Evolutionary conservation across 208 protist genomes (phyloP), one percentile per base, ranked within the genome.

Genomic region (Trypanosoma avium): DNA sequence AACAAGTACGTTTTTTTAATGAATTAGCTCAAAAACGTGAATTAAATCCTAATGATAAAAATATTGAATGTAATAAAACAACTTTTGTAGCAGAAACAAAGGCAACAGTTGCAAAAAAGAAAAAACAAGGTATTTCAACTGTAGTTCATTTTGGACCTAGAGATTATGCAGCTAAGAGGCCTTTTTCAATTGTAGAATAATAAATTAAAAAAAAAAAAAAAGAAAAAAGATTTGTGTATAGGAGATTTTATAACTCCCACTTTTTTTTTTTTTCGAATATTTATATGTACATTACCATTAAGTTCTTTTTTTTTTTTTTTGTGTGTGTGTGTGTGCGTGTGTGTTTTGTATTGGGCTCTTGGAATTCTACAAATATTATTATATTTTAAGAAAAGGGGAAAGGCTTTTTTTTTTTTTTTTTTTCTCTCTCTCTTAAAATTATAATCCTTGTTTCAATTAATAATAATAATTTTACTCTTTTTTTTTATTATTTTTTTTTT

Each of bases 1-100:
- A 78, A 50, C 86, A 96, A 59, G 79, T 92, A 19, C 81, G 72
- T 22, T 90, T 88, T 48, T 87, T 96, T 55, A 79, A 90, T 32
- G 68, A 92, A 19, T 43, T 73, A 45, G 61, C 58, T 1, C 24
- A 69, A 27, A 27, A 67, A 40, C 67, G 67, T 21, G 27, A 10
- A 29, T 6, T 19, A 4, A 22, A 54, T 40, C 15, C 22, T 21
- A 24, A 24, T 5, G 29, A 21, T 4, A 30, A 42, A 52, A 17
- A 4, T n/a, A n/a, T 35, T 15, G 4, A 3, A n/a, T 32, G 38
- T 17, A 8, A 30, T 1, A 33, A 21, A 7, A 0, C 42, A 22
- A 33, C 59, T 2, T 61, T 61, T 36, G 22, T 56, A 35, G 30
- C 26, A 75, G 45, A 70, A 47, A 47, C 76, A 42, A n/a, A 40